Evolutionary conservation across 2,329 filamentous ascomycete species (phyloP).

Genomic region (Zymoseptoria passerinii): DNA sequence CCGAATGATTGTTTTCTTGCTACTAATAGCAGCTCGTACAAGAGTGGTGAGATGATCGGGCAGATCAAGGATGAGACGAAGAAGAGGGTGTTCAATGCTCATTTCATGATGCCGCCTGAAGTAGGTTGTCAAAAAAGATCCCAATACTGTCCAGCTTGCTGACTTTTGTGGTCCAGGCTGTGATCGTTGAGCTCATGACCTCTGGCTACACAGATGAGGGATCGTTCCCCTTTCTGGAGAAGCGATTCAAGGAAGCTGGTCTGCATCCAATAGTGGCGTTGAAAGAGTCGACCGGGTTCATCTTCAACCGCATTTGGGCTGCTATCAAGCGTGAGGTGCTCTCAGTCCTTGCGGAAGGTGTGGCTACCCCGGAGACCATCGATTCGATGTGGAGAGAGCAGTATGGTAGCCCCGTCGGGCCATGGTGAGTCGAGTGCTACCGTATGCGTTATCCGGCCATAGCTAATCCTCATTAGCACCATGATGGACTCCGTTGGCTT

Average conservation of each 20-base stretch:
- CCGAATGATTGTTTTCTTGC: slow-evolving; percentile 42
- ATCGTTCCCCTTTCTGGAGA: slow-evolving; percentile 41
- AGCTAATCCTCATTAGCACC: not conserved
- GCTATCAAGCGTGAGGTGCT: slow-evolving; percentile 48
- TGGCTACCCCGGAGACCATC: slow-evolving; percentile 43
- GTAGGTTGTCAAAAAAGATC: slow-evolving; percentile 12
- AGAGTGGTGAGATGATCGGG: slow-evolving; percentile 41
- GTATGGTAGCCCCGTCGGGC: slow-evolving; percentile 9
- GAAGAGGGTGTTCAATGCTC: slow-evolving; percentile 41
- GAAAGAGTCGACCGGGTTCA: slow-evolving; percentile 46
- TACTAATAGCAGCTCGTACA: slow-evolving; percentile 47
- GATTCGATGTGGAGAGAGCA: slow-evolving; percentile 41
- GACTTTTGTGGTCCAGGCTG: slow-evolving; percentile 25
- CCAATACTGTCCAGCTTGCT: not conserved
- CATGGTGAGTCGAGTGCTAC: slow-evolving; percentile 4
- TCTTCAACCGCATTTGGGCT: slow-evolving; percentile 51
- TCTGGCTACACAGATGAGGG: slow-evolving; percentile 36
- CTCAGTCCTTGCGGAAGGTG: slow-evolving; percentile 43
- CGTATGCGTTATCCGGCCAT: slow-evolving; percentile 18
- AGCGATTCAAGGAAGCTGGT: slow-evolving; percentile 34
- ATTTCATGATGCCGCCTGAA: slow-evolving; percentile 29
- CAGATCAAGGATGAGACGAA: slow-evolving; percentile 34
- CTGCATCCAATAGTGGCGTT: slow-evolving; percentile 37
- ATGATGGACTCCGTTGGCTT: slow-evolving; percentile 46
- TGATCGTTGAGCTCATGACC: slow-evolving; percentile 50